phyloP scores from a whole-genome alignment of 345 rosid genomes.

The Linum usitatissimum region DNA sequence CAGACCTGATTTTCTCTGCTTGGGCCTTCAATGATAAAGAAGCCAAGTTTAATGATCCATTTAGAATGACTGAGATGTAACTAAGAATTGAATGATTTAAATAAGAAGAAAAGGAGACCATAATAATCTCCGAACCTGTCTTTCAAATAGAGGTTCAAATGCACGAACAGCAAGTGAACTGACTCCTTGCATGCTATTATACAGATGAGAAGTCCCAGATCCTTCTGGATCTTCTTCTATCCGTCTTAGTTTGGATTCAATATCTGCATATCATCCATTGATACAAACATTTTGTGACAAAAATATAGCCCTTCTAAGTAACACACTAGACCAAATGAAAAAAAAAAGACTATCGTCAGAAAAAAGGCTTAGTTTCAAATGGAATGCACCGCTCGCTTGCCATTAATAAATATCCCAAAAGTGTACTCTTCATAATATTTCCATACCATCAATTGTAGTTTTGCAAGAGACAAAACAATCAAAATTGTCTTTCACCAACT shows the following conservation, averaged over 20 bases:
- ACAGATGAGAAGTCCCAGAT: conserved; percentile 79
- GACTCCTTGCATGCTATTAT: conserved; percentile 73
- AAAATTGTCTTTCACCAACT: conserved; percentile 90
- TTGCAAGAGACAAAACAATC: conserved; percentile 99
- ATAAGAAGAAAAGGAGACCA: conserved; percentile 9
- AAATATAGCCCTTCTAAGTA: background rate
- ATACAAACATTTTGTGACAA: conserved; percentile 19
- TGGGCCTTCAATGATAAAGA: conserved; percentile 53
- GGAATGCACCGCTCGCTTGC: conserved; percentile 5
- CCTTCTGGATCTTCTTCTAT: conserved; percentile 98
- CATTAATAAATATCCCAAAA: conserved; percentile 9
- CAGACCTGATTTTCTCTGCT: conserved; percentile 96
- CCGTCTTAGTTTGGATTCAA: conserved; percentile 85
- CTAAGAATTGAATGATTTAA: background rate
- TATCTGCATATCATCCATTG: conserved; percentile 37
- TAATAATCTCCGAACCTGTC: conserved; percentile 55
- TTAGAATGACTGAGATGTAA: background rate
- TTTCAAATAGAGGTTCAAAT: conserved; percentile 89
- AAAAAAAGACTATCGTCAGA: conserved; percentile 6
- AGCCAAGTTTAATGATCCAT: conserved; percentile 1
- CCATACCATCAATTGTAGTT: conserved; percentile 91
- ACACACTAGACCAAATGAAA: background rate
- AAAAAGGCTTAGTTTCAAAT: conserved; percentile 9
- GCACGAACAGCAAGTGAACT: conserved; percentile 71
- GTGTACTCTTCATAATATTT: conserved; percentile 5